These are phyloP conservation scores for Chrysosporium queenslandicum DNA, from an alignment of 2,329 filamentous ascomycete genomes.

Conservation along the genomic window DNA sequence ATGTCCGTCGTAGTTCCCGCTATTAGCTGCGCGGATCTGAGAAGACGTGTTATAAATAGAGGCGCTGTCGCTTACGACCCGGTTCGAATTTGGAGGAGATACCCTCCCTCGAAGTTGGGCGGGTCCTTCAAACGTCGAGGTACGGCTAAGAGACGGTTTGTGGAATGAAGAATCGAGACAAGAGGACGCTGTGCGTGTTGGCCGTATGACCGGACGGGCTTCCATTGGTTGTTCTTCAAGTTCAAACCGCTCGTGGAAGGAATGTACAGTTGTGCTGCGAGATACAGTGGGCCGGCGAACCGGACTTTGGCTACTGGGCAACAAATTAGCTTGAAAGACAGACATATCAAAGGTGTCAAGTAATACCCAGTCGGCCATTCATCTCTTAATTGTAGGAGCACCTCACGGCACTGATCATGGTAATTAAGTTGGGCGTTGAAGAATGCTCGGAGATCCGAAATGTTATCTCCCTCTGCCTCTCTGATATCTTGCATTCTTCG, in stretches of 20 bases:
- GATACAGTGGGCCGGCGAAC: constrained; percentile 42
- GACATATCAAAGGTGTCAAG: neutral
- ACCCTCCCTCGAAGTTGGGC: constrained; percentile 45
- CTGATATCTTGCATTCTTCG: constrained; percentile 95
- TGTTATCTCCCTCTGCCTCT: constrained; percentile 74
- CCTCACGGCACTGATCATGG: constrained; percentile 80
- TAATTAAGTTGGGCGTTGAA: constrained; percentile 83
- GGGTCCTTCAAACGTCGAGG: constrained; percentile 51
- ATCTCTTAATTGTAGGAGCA: constrained; percentile 59
- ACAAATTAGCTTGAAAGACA: neutral
- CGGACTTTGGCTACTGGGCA: constrained; percentile 15
- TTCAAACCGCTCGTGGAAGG: constrained; percentile 51
- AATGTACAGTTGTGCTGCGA: constrained; percentile 55
- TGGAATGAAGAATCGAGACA: constrained; percentile 18
- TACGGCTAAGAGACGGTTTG: constrained; percentile 43
- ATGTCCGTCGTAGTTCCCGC: constrained; percentile 39
- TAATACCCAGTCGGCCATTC: constrained; percentile 57
- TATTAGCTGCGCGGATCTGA: constrained; percentile 33
- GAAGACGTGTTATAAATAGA: constrained; percentile 40
- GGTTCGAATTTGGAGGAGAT: constrained; percentile 38
- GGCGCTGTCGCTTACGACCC: constrained; percentile 47
- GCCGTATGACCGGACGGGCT: constrained; percentile 45
- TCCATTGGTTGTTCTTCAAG: constrained; percentile 41
- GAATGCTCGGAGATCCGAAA: constrained; percentile 68
- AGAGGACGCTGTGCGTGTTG: constrained; percentile 32